Base-by-base conservation (phyloP, 2,329 filamentous ascomycete species). In the Trichoderma sp. region DNA sequence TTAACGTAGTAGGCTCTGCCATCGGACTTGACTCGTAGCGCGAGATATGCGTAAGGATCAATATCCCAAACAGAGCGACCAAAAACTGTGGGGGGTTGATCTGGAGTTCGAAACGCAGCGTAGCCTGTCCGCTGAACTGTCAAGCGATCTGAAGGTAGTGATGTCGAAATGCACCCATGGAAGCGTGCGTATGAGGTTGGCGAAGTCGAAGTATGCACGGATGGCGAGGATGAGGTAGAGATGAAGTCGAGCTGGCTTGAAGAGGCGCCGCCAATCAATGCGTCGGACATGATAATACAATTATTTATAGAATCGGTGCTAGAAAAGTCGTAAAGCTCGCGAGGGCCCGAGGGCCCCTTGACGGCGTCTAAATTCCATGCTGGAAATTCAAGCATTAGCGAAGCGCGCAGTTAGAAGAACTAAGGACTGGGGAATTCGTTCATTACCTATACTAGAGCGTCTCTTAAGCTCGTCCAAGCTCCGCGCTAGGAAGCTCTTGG, bases 1-100 rank as follows among this genome's bases (percentile, higher is more conserved):
- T 99, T 99, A 75, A 99, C 89, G 69, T 97, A 93, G 82, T 98
- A 99, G 75, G 92, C 91, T 69, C 96, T 86, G 18, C 94, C 94
- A 77, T 98, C 96, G 3, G 92, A 95, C 79, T 94, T 96, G 74
- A 99, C 86, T 16, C 94, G 90, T 76, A 99, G 81, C 0, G 93
- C 95, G 11, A 99, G 89, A 80, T 94, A 97, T 14, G 86, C 83
- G 81, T 97, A 98, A 3, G 92, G 90, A 75, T 97, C 94, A 64
- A 97, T 90, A 77, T 98, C 91, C 93, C 93, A 97, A 26, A 93
- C 82, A 39, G 91, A 84, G 68, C 90, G 90, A 51, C 96, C 96
- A 76, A 98, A 97, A n/a, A 97, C 79, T 24, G 93, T 96, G 10
- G 88, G 82, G 4, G 86, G 86, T 59, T 90, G 87, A 76, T 97